A percentile compares a stretch with the other conserved stretches of the same genome.
Evolutionary conservation across 257 asterid species (phyloP).

Genomic region (Fraxinus quadrangulata): DNA sequence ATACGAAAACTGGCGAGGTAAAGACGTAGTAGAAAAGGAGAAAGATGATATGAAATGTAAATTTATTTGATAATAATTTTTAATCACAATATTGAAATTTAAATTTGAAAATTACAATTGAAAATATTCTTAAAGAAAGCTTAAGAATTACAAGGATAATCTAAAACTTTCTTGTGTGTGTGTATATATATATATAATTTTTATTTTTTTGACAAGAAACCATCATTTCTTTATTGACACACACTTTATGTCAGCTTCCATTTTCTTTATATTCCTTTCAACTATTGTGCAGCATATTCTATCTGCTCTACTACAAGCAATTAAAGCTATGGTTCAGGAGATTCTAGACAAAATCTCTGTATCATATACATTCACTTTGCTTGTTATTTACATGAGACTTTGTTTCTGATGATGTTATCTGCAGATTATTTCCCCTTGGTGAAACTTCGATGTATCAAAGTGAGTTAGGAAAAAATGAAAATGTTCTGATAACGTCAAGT

Average conservation of each 20-base stretch:
- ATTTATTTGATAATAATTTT: no score
- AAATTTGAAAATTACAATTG: no score
- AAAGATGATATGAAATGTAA: no score
- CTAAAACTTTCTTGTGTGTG: no score
- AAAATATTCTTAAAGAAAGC: no score
- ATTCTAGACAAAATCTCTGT: background rate
- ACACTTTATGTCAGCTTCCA: background rate
- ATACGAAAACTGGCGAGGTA: no score
- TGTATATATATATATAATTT: no score
- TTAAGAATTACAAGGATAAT: no score
- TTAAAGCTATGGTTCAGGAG: background rate
- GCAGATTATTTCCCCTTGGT: slow-evolving; percentile 61
- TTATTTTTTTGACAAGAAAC: no score
- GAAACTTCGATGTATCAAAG: slow-evolving; percentile 38
- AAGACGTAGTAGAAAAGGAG: no score
- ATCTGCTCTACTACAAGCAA: background rate
- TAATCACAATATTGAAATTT: no score
- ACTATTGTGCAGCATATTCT: background rate
- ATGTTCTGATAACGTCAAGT: slow-evolving; percentile 73
- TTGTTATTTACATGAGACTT: background rate
- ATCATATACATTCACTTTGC: slow-evolving; percentile 1
- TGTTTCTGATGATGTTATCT: slow-evolving; percentile 23
- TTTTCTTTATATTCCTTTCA: background rate
- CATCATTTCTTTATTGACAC: background rate
- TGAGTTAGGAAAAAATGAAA: slow-evolving; percentile 40